These are phyloP conservation scores for Debaryomycetaceae sp. DNA, from an alignment of 1,139 yeast genomes.

Conservation along the genomic window DNA sequence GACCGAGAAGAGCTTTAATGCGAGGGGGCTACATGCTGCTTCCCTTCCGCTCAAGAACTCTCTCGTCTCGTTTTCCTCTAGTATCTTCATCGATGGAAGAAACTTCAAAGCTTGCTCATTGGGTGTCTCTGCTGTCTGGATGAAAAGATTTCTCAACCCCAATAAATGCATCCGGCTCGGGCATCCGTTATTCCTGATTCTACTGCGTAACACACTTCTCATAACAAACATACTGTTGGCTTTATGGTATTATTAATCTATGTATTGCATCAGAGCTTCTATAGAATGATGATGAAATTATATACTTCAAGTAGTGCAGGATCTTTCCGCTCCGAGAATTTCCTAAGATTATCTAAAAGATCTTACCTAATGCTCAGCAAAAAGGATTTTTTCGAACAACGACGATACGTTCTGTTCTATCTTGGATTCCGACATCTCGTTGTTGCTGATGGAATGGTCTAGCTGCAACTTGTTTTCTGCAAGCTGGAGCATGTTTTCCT, in stretches of 20 bases:
- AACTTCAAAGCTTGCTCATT: constrained; percentile 48
- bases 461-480: constrained; percentile 90
- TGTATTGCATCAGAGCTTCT: neutral
- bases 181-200: neutral
- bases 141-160: constrained; percentile 24
- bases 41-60: constrained; percentile 56
- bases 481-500: constrained; percentile 79
- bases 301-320: neutral
- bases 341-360: neutral
- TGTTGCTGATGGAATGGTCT: constrained; percentile 63
- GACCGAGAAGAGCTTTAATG: constrained; percentile 47
- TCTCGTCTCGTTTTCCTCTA: constrained; percentile 45
- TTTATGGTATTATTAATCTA: neutral
- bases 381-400: constrained; percentile 50
- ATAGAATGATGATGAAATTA: neutral
- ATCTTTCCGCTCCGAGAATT: constrained; percentile 3
- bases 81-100: constrained; percentile 41
- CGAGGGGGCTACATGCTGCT: constrained; percentile 53
- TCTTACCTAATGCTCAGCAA: constrained; percentile 12
- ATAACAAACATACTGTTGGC: neutral
- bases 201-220: neutral
- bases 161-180: neutral
- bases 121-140: constrained; percentile 44
- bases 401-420: constrained; percentile 53
- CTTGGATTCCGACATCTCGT: constrained; percentile 39